These are phyloP conservation scores for Asclepias syriaca DNA, from an alignment of 257 asterid species.

Conservation along the genomic window DNA sequence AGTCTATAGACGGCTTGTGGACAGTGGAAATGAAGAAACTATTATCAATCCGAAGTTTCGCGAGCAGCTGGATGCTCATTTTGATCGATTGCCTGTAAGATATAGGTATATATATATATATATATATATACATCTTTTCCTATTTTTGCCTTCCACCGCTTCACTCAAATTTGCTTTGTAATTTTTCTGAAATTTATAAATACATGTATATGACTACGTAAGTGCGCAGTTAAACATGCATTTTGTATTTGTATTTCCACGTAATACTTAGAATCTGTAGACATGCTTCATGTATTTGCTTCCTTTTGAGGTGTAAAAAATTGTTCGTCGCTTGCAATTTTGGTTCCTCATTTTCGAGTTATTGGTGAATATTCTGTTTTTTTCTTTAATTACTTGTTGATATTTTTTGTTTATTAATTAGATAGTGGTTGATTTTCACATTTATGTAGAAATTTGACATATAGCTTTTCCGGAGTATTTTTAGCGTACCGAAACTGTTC, in stretches of 20 bases:
- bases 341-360: neutral
- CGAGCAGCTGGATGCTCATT: slow-evolving; percentile 73
- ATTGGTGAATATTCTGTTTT: neutral
- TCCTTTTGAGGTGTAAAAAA: neutral
- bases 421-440: neutral
- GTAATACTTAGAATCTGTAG: neutral
- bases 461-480: neutral
- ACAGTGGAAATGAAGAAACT: slow-evolving; percentile 62
- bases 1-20: slow-evolving; percentile 61
- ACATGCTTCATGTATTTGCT: neutral
- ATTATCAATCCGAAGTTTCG: slow-evolving; percentile 53
- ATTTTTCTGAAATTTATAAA: slow-evolving; percentile 10
- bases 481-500: neutral
- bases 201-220: neutral
- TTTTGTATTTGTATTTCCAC: slow-evolving; percentile 2
- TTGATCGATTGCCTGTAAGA: slow-evolving; percentile 86
- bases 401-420: neutral
- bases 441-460: neutral
- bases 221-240: neutral
- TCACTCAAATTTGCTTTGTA: neutral
- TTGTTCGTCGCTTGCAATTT: neutral
- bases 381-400: neutral
- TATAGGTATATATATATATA: slow-evolving; percentile 3
- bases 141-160: neutral
- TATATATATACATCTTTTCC: neutral